These are phyloP conservation scores for Epicoccum sorghinum DNA, from an alignment of 2,329 filamentous ascomycete genomes.

Conservation along the genomic window DNA sequence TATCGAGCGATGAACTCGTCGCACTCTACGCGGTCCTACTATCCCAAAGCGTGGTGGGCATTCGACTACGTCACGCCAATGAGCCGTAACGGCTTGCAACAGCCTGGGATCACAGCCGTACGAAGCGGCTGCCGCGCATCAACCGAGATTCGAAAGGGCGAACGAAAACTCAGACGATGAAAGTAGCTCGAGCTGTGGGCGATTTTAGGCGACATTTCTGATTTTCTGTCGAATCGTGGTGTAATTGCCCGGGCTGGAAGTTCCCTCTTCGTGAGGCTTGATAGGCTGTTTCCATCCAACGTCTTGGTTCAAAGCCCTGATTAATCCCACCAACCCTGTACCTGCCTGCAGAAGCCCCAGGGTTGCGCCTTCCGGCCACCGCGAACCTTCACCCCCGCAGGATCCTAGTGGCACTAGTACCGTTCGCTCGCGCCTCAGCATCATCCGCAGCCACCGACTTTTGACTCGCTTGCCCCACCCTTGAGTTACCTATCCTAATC, in stretches of 20 bases:
- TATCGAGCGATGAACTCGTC: not conserved
- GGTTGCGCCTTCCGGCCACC: slow-evolving; percentile 23
- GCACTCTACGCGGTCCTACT: not conserved
- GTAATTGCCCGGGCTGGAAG: slow-evolving; percentile 21
- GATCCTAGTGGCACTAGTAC: slow-evolving; percentile 19
- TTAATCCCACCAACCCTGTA: slow-evolving; percentile 6
- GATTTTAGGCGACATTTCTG: not conserved
- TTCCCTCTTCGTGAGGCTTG: slow-evolving; percentile 13
- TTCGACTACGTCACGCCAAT: slow-evolving; percentile 17
- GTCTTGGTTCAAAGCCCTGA: slow-evolving; percentile 9
- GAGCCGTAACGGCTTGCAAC: slow-evolving; percentile 5
- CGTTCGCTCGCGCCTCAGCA: slow-evolving; percentile 19
- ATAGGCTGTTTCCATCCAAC: slow-evolving; percentile 23
- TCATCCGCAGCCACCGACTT: slow-evolving; percentile 15
- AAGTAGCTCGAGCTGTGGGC: not conserved
- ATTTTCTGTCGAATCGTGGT: slow-evolving; percentile 13
- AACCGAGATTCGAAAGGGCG: slow-evolving; percentile 10
- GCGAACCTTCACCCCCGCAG: slow-evolving; percentile 26
- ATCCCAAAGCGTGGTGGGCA: slow-evolving; percentile 1
- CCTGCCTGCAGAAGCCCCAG: slow-evolving; percentile 6
- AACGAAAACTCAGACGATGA: slow-evolving; percentile 20
- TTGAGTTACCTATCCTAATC: slow-evolving; percentile 13
- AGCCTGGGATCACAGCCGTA: slow-evolving; percentile 3
- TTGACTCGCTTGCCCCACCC: slow-evolving; percentile 5
- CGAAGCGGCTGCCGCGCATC: slow-evolving; percentile 15